These are phyloP conservation scores for Penicillium griseofulvum DNA, from an alignment of 2,329 filamentous ascomycete species.

Conservation along the genomic window DNA sequence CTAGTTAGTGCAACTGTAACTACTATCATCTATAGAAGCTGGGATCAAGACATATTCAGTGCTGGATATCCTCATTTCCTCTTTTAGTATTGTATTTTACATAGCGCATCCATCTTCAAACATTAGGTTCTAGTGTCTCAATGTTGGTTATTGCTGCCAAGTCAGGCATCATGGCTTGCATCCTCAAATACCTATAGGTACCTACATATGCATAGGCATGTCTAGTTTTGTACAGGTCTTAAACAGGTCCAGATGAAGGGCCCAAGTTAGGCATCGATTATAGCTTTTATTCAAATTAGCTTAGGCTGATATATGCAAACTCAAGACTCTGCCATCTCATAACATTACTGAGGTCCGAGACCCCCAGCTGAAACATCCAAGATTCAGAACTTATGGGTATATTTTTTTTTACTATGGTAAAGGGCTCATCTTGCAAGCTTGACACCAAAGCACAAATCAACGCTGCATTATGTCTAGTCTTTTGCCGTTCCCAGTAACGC, in stretches of 20 bases:
- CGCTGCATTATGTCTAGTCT: conserved; percentile 22
- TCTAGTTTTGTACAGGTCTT: background rate
- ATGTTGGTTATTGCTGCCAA: background rate
- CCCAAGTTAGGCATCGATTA: background rate
- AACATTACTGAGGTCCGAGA: background rate
- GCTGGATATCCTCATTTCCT: background rate
- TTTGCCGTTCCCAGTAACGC: conserved; percentile 20
- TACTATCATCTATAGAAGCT: background rate
- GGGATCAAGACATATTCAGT: background rate
- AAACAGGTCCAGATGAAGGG: background rate
- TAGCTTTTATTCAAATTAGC: background rate
- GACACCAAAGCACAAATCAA: conserved; percentile 12
- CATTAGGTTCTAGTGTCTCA: background rate
- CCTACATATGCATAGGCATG: background rate
- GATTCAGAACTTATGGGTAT: conserved; percentile 1
- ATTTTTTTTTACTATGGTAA: background rate
- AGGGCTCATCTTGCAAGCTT: conserved; percentile 1
- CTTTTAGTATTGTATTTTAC: background rate
- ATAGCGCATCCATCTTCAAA: background rate
- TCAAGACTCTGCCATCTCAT: background rate
- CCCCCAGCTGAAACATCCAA: background rate
- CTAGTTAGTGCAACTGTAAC: background rate
- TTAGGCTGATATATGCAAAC: background rate
- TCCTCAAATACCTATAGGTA: background rate
- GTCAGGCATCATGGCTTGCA: conserved; percentile 9